phyloP scores from a whole-genome alignment of 1,284 basidiomycete species.

The Boletus sp. region DNA sequence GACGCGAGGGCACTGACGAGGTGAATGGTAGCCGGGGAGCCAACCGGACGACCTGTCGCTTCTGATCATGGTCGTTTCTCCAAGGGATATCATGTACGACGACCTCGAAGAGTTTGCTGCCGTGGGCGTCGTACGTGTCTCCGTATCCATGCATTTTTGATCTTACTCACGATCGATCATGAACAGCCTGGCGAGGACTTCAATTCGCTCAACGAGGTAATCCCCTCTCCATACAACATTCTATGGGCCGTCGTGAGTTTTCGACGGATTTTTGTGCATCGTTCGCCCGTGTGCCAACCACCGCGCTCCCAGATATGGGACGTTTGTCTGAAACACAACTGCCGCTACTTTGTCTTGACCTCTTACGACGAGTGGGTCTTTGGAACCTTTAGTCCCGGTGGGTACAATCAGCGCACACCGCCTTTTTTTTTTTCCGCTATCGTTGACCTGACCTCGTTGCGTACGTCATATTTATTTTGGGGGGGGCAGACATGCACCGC shows the following conservation, averaged over 20 bases:
- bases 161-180: too few species aligned
- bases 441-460: too few species aligned
- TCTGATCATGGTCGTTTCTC: constrained; percentile 8
- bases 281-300: neutral
- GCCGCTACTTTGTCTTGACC: constrained; percentile 17
- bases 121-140: constrained; percentile 7
- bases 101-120: constrained; percentile 11
- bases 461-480: too few species aligned
- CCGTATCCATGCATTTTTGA: neutral
- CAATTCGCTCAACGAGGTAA: neutral
- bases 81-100: constrained; percentile 7
- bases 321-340: constrained; percentile 8
- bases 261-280: too few species aligned
- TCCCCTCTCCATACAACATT: constrained; percentile 1
- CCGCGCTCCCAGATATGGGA: constrained; percentile 10
- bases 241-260: constrained; percentile 15
- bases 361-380: constrained; percentile 17
- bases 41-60: constrained; percentile 1
- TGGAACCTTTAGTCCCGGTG: constrained; percentile 12
- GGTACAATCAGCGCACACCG: too few species aligned
- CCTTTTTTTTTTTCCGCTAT: too few species aligned
- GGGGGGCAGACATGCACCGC: constrained; percentile 5
- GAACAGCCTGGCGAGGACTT: constrained; percentile 9
- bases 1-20: neutral
- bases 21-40: constrained; percentile 4